These are phyloP conservation scores for Cladophialophora exuberans DNA, from an alignment of 2,329 filamentous ascomycete genomes.

Conservation along the genomic window DNA sequence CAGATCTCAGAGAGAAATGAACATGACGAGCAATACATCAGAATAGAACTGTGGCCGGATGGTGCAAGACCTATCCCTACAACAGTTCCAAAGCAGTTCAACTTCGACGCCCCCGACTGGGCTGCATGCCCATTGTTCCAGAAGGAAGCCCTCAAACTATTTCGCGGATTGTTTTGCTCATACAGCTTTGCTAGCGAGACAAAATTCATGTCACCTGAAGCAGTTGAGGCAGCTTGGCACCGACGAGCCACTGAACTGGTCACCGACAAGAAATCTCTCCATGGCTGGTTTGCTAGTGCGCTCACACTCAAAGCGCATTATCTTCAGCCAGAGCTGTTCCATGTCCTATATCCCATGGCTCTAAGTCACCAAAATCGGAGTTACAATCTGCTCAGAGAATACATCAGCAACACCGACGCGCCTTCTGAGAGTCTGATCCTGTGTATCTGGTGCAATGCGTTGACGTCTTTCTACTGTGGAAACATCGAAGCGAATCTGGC, in stretches of 20 bases:
- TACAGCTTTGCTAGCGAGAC: not conserved
- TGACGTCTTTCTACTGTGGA: constrained; percentile 1
- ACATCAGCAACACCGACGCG: not conserved
- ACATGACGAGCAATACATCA: constrained; percentile 1
- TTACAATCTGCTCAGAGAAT: constrained; percentile 9
- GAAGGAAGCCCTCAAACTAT: constrained; percentile 9
- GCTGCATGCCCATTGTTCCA: constrained; percentile 8
- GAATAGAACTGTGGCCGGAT: constrained; percentile 7
- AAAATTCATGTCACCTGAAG: not conserved
- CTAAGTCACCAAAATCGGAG: constrained; percentile 19
- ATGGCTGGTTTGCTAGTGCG: constrained; percentile 19
- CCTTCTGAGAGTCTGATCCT: constrained; percentile 14
- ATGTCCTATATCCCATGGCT: constrained; percentile 16
- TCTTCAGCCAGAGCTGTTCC: constrained; percentile 5
- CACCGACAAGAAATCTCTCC: constrained; percentile 11
- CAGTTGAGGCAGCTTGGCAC: constrained; percentile 1
- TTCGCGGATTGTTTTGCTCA: constrained; percentile 2
- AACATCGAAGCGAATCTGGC: constrained; percentile 3
- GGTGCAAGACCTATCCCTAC: not conserved
- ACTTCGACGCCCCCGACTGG: constrained; percentile 13
- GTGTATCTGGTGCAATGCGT: constrained; percentile 14
- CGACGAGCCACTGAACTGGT: constrained; percentile 1
- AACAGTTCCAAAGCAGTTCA: not conserved
- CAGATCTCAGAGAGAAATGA: not conserved
- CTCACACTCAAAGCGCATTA: constrained; percentile 14